Evolutionary conservation across 2,329 filamentous ascomycete species (phyloP), one percentile per base, ranked within the genome.

Genomic region (Penicillium brasilianum): DNA sequence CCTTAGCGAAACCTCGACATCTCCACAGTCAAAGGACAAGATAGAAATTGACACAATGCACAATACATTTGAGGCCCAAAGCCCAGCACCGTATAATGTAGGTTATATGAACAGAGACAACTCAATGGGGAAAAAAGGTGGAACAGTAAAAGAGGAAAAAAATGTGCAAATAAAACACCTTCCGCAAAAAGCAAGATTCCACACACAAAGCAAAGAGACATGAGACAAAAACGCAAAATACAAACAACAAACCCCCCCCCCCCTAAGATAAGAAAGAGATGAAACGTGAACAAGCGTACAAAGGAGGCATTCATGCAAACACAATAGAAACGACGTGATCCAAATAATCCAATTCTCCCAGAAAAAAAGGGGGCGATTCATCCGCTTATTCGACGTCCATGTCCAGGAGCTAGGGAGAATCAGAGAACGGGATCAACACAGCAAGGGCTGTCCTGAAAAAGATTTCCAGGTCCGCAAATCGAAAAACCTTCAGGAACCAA

Each of bases 11-110:
- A n/a, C n/a, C 25, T 28, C 25, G 25, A 28, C 6, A 6, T 3
- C 25, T 28, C 25, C 3, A 28, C 25, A 28, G 25, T 6, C 25
- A 28, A 28, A 28, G 25, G 6, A 28, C 25, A 28, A 28, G 25
- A 28, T 28, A 28, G 3, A 9, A 13, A 43, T 43, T 36, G 22
- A 46, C 25, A 54, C 52, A 61, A 57, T 57, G 55, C 55, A 64
- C 62, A 66, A 52, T 59, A 54, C 54, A 62, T 65, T 64, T 22
- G 55, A 56, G 58, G 49, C 20, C 20, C 52, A 58, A 5, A 53
- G 44, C 57, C 59, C 49, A 54, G 54, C 55, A 50, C 55, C 57
- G 56, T 58, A 53, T 54, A 66, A 65, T 67, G 54, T 69, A 69
- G 66, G 67, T 66, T 57, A 64, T 59, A 54, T 36, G 43, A 37